Percentiles rank a stretch among this genome's conserved stretches.
Conservation (phyloP, 148 eudicot species). For the Vaccinium corymbosum region DNA sequence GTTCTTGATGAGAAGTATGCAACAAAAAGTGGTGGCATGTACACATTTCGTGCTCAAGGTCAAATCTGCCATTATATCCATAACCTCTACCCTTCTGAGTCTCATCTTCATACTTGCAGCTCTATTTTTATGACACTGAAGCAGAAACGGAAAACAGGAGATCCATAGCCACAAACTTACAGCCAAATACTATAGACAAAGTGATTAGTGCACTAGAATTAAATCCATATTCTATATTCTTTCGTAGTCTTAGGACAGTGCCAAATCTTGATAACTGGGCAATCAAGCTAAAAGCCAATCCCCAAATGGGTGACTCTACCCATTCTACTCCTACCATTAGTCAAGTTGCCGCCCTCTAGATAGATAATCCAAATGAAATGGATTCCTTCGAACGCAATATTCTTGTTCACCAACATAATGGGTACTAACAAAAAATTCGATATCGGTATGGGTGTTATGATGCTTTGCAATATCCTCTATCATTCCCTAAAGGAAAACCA, state of each 20-base stretch:
- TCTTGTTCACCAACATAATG: neutral
- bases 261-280: no score
- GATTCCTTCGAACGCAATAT: neutral
- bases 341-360: neutral
- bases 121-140: neutral
- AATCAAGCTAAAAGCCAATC: no score
- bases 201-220: no score
- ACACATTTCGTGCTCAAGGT: neutral
- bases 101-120: neutral
- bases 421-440: neutral
- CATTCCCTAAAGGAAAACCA: neutral
- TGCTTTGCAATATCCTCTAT: neutral
- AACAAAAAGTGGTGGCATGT: neutral
- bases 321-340: no score
- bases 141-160: neutral
- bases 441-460: conserved; percentile 2
- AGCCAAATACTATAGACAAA: no score
- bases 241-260: neutral
- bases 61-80: neutral
- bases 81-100: neutral
- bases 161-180: neutral
- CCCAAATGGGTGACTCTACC: neutral
- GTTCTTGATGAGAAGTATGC: no score
- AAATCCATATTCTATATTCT: neutral
- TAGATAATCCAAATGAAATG: neutral